These are phyloP conservation scores for Rhizoclosmatium sp. DNA, from an alignment of 192 early-diverging fungal species.

Conservation along the genomic window DNA sequence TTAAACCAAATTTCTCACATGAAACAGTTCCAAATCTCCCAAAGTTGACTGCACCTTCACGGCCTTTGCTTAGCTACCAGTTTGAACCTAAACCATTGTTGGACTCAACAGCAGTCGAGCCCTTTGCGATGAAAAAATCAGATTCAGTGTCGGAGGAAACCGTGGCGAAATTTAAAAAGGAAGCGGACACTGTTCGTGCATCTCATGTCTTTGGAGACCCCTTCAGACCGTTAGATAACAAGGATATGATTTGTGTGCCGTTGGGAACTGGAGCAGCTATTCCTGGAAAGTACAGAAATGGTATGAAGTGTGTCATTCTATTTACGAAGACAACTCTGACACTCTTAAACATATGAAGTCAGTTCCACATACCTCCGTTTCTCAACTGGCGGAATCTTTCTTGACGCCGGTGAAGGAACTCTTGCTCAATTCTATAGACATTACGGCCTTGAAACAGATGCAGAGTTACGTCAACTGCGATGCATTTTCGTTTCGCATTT, in stretches of 20 bases:
- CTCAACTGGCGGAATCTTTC: slow-evolving; percentile 71
- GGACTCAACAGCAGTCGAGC: slow-evolving; percentile 42
- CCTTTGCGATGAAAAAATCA: background rate
- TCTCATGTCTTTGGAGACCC: slow-evolving; percentile 10
- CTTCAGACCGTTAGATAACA: background rate
- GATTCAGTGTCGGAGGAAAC: slow-evolving; percentile 3
- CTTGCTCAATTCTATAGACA: slow-evolving; percentile 81
- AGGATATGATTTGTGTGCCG: slow-evolving; percentile 62
- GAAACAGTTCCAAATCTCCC: slow-evolving; percentile 34
- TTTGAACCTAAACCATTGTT: slow-evolving; percentile 71
- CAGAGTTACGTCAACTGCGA: slow-evolving; percentile 60
- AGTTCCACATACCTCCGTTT: slow-evolving; percentile 80
- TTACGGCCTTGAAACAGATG: slow-evolving; percentile 57
- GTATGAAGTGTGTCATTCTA: slow-evolving; percentile 45
- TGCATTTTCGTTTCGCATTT: slow-evolving; percentile 92
- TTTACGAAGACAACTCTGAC: background rate
- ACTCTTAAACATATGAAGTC: slow-evolving; percentile 58
- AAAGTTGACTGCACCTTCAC: slow-evolving; percentile 19
- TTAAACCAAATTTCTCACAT: background rate
- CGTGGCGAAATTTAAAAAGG: background rate
- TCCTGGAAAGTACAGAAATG: slow-evolving; percentile 91
- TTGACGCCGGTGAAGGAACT: slow-evolving; percentile 94
- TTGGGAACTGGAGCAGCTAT: slow-evolving; percentile 92
- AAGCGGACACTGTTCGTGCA: slow-evolving; percentile 6
- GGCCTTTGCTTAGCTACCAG: slow-evolving; percentile 58